Base-by-base conservation (phyloP, 257 asterid genomes). In the Prunella vulgaris region DNA sequence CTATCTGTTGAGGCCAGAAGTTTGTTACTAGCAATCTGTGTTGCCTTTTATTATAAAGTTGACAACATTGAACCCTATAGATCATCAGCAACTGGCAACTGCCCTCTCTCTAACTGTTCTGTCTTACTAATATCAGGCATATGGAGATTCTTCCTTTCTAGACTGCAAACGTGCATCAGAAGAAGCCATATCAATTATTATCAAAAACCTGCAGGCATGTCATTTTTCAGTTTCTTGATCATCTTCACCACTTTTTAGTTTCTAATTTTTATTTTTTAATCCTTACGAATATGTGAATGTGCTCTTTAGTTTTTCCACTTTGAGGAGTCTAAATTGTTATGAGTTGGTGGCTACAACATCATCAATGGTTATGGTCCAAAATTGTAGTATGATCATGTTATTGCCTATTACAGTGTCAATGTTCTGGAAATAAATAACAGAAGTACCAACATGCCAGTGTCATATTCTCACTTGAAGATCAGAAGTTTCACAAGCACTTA, bases 131-230 rank as follows among this genome's bases (percentile, higher is more conserved):
- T 66, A 32, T 51, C 72, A 94, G 99, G 97, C 90, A 66, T 94
- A 94, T 69, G 99, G 99, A 15, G 97, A 89, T 78, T 89, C 99
- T 64, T 94, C 99, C 10, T 94, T 91, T 84, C 84, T 83, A 80
- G 99, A 94, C 76, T 91, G 99, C 81, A 94, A 87, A 79, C 81
- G 84, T 75, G 90, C 89, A 79, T 94, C 99, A 51, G 98, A 89
- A 81, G 96, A 91, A 76, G 95, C 96, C 15, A 86, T 87, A 62
- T 78, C 80, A 57, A 59, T 77, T 66, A 81, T 94, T 76, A 85
- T 78, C 13, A 87, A 83, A 57, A 83, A 84, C 63, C 85, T 94
- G 86, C 95, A 94, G 97, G 99, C 76, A 82, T 35, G 70, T 3
- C 69, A 42, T 68, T 65, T 61, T 57, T 68, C 54, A 64, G 76